Conservation (phyloP, 805 yeast genomes). For the Spathaspora girioi region DNA sequence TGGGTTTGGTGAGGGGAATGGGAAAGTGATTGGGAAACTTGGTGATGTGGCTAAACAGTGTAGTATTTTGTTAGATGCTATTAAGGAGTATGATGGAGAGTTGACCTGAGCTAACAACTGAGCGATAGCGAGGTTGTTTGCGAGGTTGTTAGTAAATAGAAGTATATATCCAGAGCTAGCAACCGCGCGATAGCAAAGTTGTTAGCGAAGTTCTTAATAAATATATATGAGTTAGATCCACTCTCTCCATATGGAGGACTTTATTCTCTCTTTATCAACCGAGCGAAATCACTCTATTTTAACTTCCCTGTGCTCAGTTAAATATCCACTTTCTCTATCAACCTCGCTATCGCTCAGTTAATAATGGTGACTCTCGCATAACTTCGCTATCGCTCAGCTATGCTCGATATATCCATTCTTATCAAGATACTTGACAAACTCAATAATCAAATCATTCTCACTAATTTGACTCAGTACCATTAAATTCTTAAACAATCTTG, state of each 20-base stretch:
- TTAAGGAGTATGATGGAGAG: slow-evolving; percentile 37
- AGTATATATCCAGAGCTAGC: slow-evolving; percentile 1
- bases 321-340: too few species aligned
- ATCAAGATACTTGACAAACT: slow-evolving; percentile 32
- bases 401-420: slow-evolving; percentile 25
- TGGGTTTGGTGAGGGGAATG: slow-evolving; percentile 79
- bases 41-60: slow-evolving; percentile 81
- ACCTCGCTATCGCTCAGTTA: slow-evolving; percentile 5
- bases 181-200: too few species aligned
- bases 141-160: too few species aligned
- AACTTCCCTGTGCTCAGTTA: too few species aligned
- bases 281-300: too few species aligned
- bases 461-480: slow-evolving; percentile 31
- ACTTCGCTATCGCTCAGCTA: slow-evolving; percentile 5
- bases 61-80: slow-evolving; percentile 67
- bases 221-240: too few species aligned
- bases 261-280: too few species aligned
- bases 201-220: too few species aligned
- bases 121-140: too few species aligned
- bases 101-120: background rate
- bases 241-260: too few species aligned
- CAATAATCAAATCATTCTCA: slow-evolving; percentile 32
- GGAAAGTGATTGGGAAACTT: slow-evolving; percentile 62
- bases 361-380: too few species aligned
- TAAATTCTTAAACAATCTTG: slow-evolving; percentile 23